Base-by-base conservation (phyloP, 257 asterid genomes). In the Forsythia viridissima region DNA sequence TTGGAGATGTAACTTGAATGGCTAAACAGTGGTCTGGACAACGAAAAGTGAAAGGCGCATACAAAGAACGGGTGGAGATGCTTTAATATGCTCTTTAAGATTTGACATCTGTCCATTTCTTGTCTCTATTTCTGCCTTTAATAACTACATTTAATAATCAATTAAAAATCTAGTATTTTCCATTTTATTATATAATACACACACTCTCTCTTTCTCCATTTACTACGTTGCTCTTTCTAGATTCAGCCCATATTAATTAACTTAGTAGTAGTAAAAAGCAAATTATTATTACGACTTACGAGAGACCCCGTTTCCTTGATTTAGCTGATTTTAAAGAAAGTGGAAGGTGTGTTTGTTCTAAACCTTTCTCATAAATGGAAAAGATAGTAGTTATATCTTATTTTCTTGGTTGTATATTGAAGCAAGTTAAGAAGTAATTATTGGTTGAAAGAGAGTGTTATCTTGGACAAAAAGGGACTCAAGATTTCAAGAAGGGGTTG, bases 31-130 rank as follows among this genome's bases (percentile, higher is more conserved):
- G 78, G 72, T 59, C 59, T 70, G 79, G 15, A 57, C 57, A 41
- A 71, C 43, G 80, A 70, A 79, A 71, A 81, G 66, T 65, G 11
- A 41, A 68, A 73, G 72, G 69, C 76, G 81, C 72, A 77, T 39
- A 74, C 55, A 70, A 75, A 70, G 59, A 86, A 79, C 52, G 88
- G 86, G 87, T 89, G 91, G 88, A 86, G 89, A 81, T 87, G 91
- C 85, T 86, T 81, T 77, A 77, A 77, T 86, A 82, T 81, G 80
- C 86, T 65, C 83, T 76, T 83, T 84, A 44, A 6, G 79, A 84
- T 73, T 79, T 70, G 91, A 82, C 88, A 87, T 51, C 82, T 86
- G 88, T 82, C 85, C 38, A 6, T 37, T 75, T 70, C 59, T 37
- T 48, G 57, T 59, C 34, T 38, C 79, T 66, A 30, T 75, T 75